Evolutionary conservation across 352 stramenopile species (phyloP), one percentile per base, ranked within the genome.

Genomic region (Phytophthora foliorum): DNA sequence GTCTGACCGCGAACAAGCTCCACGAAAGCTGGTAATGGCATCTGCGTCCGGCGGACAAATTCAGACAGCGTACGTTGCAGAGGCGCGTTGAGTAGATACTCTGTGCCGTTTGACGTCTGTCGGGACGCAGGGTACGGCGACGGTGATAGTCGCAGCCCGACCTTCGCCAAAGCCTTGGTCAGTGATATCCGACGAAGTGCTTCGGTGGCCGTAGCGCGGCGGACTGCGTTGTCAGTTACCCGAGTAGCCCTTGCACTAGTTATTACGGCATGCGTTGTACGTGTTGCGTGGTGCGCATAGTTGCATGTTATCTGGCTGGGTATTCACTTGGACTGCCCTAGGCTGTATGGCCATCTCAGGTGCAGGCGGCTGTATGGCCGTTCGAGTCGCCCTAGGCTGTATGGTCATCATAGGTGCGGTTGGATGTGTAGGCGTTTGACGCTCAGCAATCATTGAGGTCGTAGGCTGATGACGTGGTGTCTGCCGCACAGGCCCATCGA

Each of bases 141-240:
- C 19, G 32, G 24, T 38, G 51, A 32, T 4, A 58, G 32, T 58
- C 19, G 22, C 19, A 58, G 51, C 11, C 51, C 51, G 34, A 58
- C 51, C 19, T 38, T 58, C 24, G 13, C 36, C 34, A 48, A 14
- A 58, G 51, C 51, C 51, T 58, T 58, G 31, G 6, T 36, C 31
- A 36, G 31, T 36, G 31, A 36, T 36, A 36, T 36, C 6, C 31
- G 31, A 6, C 51, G 51, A 38, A 58, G 51, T 48, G 32, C 34
- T 58, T 58, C 51, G 22, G 11, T 11, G 11, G 1, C 21, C 51
- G 51, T 38, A 45, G 34, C 51, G 22, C 51, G 51, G n/a, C 34
- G 51, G 11, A 58, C 51, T 34, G 51, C 51, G 13, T 58, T 58
- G 32, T 58, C 51, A 34, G 51, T 48, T 38, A 58, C 51, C 51